Evolutionary conservation across 2,329 filamentous ascomycete species (phyloP).

Genomic region (Stachybotrys chlorohalonatus): DNA sequence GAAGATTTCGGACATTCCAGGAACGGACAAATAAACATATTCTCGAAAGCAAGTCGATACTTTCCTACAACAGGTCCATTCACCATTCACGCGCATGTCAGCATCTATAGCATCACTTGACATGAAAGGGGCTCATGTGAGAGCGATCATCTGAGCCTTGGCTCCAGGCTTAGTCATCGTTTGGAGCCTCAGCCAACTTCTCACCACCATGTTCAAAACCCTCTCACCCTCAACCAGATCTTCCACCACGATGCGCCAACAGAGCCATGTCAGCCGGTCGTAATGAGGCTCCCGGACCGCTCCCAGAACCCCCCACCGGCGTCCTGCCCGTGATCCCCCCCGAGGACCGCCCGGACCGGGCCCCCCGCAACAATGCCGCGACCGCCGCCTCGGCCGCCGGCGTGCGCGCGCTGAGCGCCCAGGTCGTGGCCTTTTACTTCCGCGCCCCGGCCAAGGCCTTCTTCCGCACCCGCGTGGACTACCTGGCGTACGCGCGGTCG

Average conservation of each 20-base stretch:
- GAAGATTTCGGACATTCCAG: no score
- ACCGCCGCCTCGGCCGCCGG: conserved; percentile 77
- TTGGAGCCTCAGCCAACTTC: neutral
- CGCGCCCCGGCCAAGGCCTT: conserved; percentile 86
- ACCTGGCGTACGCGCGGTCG: conserved; percentile 50
- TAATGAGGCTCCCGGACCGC: conserved; percentile 18
- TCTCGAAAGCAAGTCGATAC: no score
- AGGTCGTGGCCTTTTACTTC: conserved; percentile 85
- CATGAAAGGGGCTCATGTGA: neutral
- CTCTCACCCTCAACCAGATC: neutral
- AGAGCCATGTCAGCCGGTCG: conserved; percentile 24
- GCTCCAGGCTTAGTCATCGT: neutral
- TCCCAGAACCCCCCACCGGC: conserved; percentile 20
- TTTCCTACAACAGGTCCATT: neutral
- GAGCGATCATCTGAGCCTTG: neutral
- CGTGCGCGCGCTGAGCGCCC: conserved; percentile 73
- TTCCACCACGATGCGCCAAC: conserved; percentile 17
- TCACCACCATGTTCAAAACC: neutral
- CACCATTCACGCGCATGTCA: neutral
- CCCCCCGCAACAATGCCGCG: conserved; percentile 44
- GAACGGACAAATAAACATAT: no score
- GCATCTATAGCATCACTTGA: neutral
- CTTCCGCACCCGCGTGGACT: conserved; percentile 84
- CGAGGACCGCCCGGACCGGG: conserved; percentile 33
- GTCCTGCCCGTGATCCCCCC: conserved; percentile 36